Conservation (phyloP, 1,139 yeast genomes). For the Blastobotrys persicus region DNA sequence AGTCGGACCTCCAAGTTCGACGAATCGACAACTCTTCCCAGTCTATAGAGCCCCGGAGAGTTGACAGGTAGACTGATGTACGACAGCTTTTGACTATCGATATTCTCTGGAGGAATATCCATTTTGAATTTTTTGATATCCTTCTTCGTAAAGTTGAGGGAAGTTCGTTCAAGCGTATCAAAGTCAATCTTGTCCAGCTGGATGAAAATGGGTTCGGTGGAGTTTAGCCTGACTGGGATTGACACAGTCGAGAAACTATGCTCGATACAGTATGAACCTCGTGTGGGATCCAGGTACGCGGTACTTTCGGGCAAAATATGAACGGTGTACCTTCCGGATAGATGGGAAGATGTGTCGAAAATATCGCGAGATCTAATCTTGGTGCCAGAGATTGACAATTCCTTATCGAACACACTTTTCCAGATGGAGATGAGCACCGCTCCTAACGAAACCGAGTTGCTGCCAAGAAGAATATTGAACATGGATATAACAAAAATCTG, state of each 20-base stretch:
- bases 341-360: slow-evolving; percentile 65
- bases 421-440: slow-evolving; percentile 48
- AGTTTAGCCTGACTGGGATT: slow-evolving; percentile 78
- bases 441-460: slow-evolving; percentile 45
- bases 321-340: slow-evolving; percentile 81
- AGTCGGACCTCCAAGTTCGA: slow-evolving; percentile 64
- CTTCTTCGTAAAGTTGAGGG: slow-evolving; percentile 54
- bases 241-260: slow-evolving; percentile 38
- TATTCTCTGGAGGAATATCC: slow-evolving; percentile 40
- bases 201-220: slow-evolving; percentile 69
- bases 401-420: slow-evolving; percentile 53
- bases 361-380: slow-evolving; percentile 43
- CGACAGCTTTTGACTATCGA: slow-evolving; percentile 33
- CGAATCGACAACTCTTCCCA: slow-evolving; percentile 62
- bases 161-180: slow-evolving; percentile 48
- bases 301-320: slow-evolving; percentile 91
- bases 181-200: slow-evolving; percentile 65
- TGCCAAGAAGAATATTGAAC: slow-evolving; percentile 42
- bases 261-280: slow-evolving; percentile 57
- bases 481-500: slow-evolving; percentile 39
- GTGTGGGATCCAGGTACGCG: slow-evolving; percentile 77
- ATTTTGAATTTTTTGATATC: slow-evolving; percentile 45
- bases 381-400: slow-evolving; percentile 65
- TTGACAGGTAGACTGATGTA: slow-evolving; percentile 58
- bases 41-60: slow-evolving; percentile 71